phyloP scores from a whole-genome alignment of 192 early-diverging fungal genomes.

The Backusella tuberculispora region DNA sequence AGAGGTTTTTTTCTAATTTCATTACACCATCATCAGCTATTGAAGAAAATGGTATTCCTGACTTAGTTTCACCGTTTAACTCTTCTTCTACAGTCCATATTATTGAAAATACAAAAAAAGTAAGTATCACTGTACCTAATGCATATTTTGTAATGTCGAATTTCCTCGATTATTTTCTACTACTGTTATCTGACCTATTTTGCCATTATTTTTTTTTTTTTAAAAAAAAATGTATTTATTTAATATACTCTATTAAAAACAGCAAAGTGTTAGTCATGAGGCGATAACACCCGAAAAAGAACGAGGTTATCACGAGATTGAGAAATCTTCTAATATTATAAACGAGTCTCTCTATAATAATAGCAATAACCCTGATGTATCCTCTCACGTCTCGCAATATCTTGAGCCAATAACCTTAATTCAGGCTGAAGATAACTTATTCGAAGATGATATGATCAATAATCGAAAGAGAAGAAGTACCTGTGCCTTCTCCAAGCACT shows the following conservation, averaged over 20 bases:
- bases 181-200: neutral
- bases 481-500: neutral
- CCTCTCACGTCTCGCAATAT: neutral
- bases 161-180: neutral
- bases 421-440: neutral
- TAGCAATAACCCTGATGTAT: neutral
- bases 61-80: neutral
- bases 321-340: neutral
- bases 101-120: conserved; percentile 45
- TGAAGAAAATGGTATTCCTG: conserved; percentile 1
- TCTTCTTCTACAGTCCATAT: neutral
- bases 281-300: conserved; percentile 14
- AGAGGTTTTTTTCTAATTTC: conserved; percentile 48
- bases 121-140: neutral
- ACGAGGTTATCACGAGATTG: conserved; percentile 5
- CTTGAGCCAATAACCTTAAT: neutral
- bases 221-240: neutral
- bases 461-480: conserved; percentile 3
- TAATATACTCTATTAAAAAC: neutral
- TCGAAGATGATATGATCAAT: neutral
- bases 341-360: neutral
- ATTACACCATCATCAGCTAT: conserved; percentile 32
- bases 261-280: neutral
- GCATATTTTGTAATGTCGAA: conserved; percentile 25
- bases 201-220: neutral